Conservation (phyloP, 2,329 filamentous ascomycete species). For the Cordyceps militaris region DNA sequence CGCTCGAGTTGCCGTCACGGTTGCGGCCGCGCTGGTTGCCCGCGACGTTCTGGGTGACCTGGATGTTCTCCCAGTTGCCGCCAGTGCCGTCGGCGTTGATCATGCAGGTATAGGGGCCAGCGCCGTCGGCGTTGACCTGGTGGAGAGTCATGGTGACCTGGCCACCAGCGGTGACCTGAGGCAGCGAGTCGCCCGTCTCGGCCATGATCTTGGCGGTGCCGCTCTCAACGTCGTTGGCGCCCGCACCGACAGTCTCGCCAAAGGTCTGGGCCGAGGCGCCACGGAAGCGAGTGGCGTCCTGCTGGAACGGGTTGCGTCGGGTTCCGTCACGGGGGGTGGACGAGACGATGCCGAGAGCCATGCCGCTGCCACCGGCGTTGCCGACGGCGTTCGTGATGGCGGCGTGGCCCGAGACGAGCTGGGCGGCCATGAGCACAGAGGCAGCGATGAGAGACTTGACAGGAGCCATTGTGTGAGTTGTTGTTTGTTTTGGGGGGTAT, state of each 20-base stretch:
- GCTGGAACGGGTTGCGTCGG: slow-evolving; percentile 53
- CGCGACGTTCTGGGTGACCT: slow-evolving; percentile 37
- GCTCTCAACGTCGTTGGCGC: slow-evolving; percentile 48
- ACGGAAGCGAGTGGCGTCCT: slow-evolving; percentile 56
- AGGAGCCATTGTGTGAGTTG: slow-evolving; percentile 21
- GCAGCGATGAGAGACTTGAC: slow-evolving; percentile 31
- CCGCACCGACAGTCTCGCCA: slow-evolving; percentile 51
- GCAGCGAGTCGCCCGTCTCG: slow-evolving; percentile 48
- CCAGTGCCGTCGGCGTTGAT: slow-evolving; percentile 56
- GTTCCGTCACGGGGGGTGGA: slow-evolving; percentile 56
- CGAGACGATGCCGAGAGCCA: slow-evolving; percentile 43
- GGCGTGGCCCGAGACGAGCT: slow-evolving; percentile 53
- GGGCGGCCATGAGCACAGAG: slow-evolving; percentile 44
- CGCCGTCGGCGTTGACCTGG: slow-evolving; percentile 61
- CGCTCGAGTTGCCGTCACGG: slow-evolving; percentile 32
- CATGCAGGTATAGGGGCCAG: slow-evolving; percentile 58
- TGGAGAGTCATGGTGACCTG: slow-evolving; percentile 55
- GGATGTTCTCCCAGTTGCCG: slow-evolving; percentile 43
- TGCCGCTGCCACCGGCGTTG: slow-evolving; percentile 49
- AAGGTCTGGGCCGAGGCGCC: slow-evolving; percentile 44
- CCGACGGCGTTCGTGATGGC: slow-evolving; percentile 53
- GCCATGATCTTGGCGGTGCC: slow-evolving; percentile 52
- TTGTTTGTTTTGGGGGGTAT: slow-evolving; percentile 13
- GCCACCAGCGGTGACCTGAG: slow-evolving; percentile 53
- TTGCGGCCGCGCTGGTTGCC: slow-evolving; percentile 32